A percentile compares a stretch with the other conserved stretches of the same genome.
Evolutionary conservation across 257 asterid species (phyloP).

Genomic region (Dorcoceras hygrometricum): DNA sequence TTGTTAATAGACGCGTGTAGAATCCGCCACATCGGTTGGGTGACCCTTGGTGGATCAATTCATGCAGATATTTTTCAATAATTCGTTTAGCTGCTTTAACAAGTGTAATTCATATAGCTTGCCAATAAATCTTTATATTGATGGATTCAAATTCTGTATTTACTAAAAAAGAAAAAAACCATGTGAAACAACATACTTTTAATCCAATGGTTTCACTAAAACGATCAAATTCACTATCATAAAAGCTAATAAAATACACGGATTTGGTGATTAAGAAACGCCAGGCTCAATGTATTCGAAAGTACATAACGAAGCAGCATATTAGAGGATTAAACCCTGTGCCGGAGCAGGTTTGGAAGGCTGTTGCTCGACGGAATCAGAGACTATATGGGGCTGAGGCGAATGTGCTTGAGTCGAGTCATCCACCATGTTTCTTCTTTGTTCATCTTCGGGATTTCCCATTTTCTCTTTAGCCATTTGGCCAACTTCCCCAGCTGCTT

Average conservation of each 20-base stretch:
- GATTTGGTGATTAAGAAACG: neutral
- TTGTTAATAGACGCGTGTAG: too few relatives aligned
- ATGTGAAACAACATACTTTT: neutral
- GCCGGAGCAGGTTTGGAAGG: constrained; percentile 15
- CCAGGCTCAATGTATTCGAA: neutral
- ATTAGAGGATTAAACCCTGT: constrained; percentile 18
- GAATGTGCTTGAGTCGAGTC: constrained; percentile 25
- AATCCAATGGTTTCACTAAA: neutral
- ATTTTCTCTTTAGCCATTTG: constrained; percentile 38
- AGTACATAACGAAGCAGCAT: neutral
- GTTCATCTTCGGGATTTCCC: constrained; percentile 29
- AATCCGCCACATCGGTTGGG: too few relatives aligned
- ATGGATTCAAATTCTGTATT: too few relatives aligned
- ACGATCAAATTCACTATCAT: neutral
- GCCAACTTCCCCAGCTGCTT: constrained; percentile 47
- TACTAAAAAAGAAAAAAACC: too few relatives aligned
- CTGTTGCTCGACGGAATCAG: neutral
- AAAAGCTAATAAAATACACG: neutral
- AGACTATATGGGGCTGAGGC: constrained; percentile 24
- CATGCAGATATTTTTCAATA: too few relatives aligned
- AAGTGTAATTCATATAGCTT: too few relatives aligned
- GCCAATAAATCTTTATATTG: too few relatives aligned
- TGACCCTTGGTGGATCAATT: too few relatives aligned
- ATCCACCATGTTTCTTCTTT: constrained; percentile 23
- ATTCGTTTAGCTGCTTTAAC: too few relatives aligned